Percentiles rank a stretch among this genome's conserved stretches.
Evolutionary conservation across 2,329 filamentous ascomycete species (phyloP).

Genomic region (Zymoseptoria passerinii): DNA sequence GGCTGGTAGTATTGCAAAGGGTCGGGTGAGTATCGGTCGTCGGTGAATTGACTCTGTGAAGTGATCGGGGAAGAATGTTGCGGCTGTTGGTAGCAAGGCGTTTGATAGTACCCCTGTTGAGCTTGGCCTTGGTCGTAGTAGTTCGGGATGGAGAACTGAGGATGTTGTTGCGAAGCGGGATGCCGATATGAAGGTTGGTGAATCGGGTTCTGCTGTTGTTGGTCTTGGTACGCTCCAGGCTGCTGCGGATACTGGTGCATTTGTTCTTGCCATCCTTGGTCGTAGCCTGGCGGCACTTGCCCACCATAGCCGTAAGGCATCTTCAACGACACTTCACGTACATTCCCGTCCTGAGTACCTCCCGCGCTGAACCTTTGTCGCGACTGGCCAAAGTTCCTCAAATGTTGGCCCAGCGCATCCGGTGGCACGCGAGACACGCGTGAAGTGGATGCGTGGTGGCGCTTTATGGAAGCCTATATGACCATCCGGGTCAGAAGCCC

Average conservation of each 20-base stretch:
- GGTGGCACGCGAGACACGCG: background rate
- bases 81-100: slow-evolving; percentile 11
- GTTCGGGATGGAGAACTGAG: slow-evolving; percentile 11
- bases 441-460: background rate
- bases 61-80: slow-evolving; percentile 12
- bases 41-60: slow-evolving; percentile 4
- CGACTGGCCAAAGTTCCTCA: background rate
- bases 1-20: slow-evolving; percentile 13
- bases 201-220: background rate
- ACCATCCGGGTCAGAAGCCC: background rate
- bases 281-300: background rate
- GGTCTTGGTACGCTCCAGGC: background rate
- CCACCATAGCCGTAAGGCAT: background rate
- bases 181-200: slow-evolving; percentile 4
- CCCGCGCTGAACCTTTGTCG: background rate
- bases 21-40: slow-evolving; percentile 12
- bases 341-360: background rate
- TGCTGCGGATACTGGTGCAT: background rate
- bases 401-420: background rate
- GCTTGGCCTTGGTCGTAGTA: slow-evolving; percentile 10
- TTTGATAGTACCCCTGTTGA: slow-evolving; percentile 11
- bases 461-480: background rate
- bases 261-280: background rate
- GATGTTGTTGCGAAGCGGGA: slow-evolving; percentile 3
- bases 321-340: background rate